Evolutionary conservation across 2,329 filamentous ascomycete species (phyloP).

Genomic region (Anthostomella pinea): DNA sequence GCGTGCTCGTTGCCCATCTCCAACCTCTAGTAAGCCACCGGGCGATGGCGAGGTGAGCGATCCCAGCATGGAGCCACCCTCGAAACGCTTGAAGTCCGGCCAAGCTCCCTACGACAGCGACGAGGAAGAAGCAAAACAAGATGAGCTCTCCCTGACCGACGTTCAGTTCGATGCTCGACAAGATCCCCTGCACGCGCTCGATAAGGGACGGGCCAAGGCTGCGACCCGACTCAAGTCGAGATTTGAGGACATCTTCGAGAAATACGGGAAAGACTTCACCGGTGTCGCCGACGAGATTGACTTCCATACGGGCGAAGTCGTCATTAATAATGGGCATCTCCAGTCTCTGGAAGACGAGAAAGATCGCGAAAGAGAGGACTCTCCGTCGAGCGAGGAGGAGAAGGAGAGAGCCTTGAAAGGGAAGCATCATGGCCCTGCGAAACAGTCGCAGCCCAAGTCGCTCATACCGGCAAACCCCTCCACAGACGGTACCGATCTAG

Average conservation of each 20-base stretch:
- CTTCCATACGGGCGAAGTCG: slow-evolving; percentile 71
- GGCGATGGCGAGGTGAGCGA: not conserved
- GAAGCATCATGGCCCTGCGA: slow-evolving; percentile 23
- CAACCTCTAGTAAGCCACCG: no score
- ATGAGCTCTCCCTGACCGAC: slow-evolving; percentile 47
- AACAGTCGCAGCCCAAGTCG: slow-evolving; percentile 15
- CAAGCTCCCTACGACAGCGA: slow-evolving; percentile 37
- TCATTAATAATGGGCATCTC: slow-evolving; percentile 91
- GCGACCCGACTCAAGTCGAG: slow-evolving; percentile 73
- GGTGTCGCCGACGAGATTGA: slow-evolving; percentile 89
- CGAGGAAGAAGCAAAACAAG: slow-evolving; percentile 39
- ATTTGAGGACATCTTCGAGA: slow-evolving; percentile 85
- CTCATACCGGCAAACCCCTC: slow-evolving; percentile 8
- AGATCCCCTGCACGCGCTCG: slow-evolving; percentile 55
- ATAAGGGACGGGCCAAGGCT: slow-evolving; percentile 62
- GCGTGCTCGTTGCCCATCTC: no score
- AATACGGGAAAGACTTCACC: slow-evolving; percentile 80
- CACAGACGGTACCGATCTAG: slow-evolving; percentile 6
- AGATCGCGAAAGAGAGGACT: slow-evolving; percentile 33
- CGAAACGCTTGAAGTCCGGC: slow-evolving; percentile 60
- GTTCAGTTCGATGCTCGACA: slow-evolving; percentile 46
- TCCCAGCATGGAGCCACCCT: slow-evolving; percentile 52
- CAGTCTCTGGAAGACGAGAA: slow-evolving; percentile 43
- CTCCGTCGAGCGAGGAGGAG: slow-evolving; percentile 32
- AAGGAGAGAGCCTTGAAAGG: slow-evolving; percentile 33